phyloP scores from a whole-genome alignment of 2,329 filamentous ascomycete genomes.

The Aspergillus sp. region DNA sequence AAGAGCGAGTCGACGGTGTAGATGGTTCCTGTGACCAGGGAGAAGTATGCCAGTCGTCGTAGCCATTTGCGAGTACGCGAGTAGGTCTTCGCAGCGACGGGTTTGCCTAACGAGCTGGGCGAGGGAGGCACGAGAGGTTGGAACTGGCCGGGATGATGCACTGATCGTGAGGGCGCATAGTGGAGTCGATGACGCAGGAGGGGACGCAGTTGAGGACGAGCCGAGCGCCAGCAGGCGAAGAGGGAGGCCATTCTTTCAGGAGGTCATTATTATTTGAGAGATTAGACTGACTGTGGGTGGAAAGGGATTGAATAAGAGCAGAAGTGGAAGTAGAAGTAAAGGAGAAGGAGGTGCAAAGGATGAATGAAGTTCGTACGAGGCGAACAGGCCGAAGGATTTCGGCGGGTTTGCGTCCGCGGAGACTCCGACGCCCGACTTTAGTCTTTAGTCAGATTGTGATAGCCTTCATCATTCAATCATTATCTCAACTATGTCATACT shows the following conservation, averaged over 20 bases:
- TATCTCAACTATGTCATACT: no score
- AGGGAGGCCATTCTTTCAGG: neutral
- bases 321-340: neutral
- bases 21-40: constrained; percentile 58
- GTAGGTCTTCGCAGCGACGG: constrained; percentile 69
- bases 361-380: neutral
- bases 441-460: neutral
- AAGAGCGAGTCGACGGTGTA: constrained; percentile 71
- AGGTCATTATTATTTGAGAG: neutral
- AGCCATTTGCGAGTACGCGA: constrained; percentile 70
- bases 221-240: constrained; percentile 3
- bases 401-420: neutral
- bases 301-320: neutral
- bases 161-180: constrained; percentile 17
- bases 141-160: constrained; percentile 50
- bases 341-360: neutral
- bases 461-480: no score
- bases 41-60: constrained; percentile 67
- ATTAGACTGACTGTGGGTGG: neutral
- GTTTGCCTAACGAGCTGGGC: constrained; percentile 73
- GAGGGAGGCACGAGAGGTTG: constrained; percentile 72
- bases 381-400: neutral
- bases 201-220: constrained; percentile 1
- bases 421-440: neutral
- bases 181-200: neutral